These are phyloP conservation scores for Westerdykella aurantiaca DNA, from an alignment of 2,329 filamentous ascomycete species.

Conservation along the genomic window DNA sequence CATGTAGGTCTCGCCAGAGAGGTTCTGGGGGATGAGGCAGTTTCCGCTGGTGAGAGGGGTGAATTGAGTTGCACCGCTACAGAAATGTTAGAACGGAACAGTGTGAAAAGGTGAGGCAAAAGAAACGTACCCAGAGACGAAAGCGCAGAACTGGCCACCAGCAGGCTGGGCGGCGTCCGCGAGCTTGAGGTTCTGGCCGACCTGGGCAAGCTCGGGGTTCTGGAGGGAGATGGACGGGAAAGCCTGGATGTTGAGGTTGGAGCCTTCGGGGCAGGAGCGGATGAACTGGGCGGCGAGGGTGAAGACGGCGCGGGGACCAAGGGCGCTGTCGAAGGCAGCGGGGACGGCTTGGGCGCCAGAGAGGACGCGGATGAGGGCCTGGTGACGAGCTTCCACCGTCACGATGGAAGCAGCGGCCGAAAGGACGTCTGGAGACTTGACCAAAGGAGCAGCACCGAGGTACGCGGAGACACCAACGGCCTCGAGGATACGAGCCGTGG, in stretches of 20 bases:
- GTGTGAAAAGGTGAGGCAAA: conserved; percentile 19
- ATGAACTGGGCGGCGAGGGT: conserved; percentile 70
- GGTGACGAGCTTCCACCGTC: conserved; percentile 67
- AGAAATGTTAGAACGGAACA: conserved; percentile 14
- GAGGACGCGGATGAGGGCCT: conserved; percentile 63
- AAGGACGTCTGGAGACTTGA: conserved; percentile 56
- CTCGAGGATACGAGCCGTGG: conserved; percentile 64
- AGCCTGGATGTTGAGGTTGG: conserved; percentile 57
- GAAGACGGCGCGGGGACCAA: conserved; percentile 64
- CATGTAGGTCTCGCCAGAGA: conserved; percentile 62
- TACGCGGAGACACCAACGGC: conserved; percentile 67
- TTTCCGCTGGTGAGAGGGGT: conserved; percentile 49
- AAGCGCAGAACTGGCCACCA: conserved; percentile 57
- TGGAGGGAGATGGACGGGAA: conserved; percentile 55
- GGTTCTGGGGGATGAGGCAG: conserved; percentile 57
- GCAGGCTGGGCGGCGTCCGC: conserved; percentile 31
- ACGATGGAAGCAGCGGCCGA: conserved; percentile 64
- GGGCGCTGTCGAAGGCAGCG: conserved; percentile 63
- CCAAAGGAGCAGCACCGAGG: conserved; percentile 63
- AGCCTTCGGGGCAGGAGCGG: conserved; percentile 58
- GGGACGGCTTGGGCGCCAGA: conserved; percentile 56
- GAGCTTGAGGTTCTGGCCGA: conserved; percentile 37
- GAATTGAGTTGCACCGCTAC: conserved; percentile 44
- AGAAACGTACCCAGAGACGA: conserved; percentile 53
- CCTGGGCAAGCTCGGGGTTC: conserved; percentile 43